phyloP scores from a whole-genome alignment of 2,329 filamentous ascomycete genomes.

The Sporothrix sp. region DNA sequence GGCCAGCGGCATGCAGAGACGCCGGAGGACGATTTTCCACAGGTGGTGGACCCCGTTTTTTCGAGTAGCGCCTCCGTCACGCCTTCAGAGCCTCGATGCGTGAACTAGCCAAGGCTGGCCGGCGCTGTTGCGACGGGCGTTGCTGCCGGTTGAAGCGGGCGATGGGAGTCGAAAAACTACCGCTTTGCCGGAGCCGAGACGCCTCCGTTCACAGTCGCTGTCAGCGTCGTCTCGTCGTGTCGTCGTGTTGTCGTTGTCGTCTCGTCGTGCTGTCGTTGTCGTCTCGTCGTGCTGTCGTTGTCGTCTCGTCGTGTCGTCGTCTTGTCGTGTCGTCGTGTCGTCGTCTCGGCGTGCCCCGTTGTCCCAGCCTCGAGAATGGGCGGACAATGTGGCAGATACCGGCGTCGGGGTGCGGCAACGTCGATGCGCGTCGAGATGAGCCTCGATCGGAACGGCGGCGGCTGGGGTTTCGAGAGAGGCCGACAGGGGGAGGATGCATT shows the following conservation, averaged over 20 bases:
- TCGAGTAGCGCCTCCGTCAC: conserved; percentile 14
- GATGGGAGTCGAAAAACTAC: too few relatives aligned
- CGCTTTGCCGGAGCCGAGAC: too few relatives aligned
- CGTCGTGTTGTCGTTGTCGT: too few relatives aligned
- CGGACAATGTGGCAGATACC: too few relatives aligned
- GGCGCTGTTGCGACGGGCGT: neutral
- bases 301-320: neutral
- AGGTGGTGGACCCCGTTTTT: conserved; percentile 9
- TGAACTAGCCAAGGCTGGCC: conserved; percentile 1
- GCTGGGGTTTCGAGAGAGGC: neutral
- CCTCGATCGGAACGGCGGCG: neutral
- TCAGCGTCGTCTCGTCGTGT: too few relatives aligned
- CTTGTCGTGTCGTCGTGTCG: neutral
- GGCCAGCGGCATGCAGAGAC: neutral
- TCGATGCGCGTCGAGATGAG: neutral
- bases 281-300: neutral
- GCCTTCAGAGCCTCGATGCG: conserved; percentile 6
- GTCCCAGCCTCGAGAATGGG: neutral
- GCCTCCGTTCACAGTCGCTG: too few relatives aligned
- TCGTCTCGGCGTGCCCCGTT: neutral
- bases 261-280: too few relatives aligned
- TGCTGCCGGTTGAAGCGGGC: too few relatives aligned
- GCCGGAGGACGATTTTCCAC: conserved; percentile 8
- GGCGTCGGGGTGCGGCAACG: too few relatives aligned
- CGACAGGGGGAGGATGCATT: conserved; percentile 1